Base-by-base conservation (phyloP, 2,329 filamentous ascomycete species). In the Ceratocystis destructans region DNA sequence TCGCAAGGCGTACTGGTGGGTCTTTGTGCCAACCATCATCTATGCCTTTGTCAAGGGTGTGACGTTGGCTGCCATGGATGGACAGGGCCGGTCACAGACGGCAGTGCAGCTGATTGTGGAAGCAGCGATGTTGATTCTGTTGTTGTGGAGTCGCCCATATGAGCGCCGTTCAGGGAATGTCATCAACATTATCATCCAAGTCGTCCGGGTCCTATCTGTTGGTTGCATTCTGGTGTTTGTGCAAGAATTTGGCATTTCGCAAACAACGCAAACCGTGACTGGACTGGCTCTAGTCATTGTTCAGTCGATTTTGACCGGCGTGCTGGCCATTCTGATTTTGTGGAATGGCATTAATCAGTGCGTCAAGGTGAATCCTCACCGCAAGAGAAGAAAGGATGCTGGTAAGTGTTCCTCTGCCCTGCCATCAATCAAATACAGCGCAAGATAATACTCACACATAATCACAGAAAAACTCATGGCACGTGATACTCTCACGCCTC, bases 1-100 rank as follows among this genome's bases (percentile, higher is more conserved):
- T 81, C 91, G 90, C 78, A 90, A 89, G 76, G 85, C 87, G 71
- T 96, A 93, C 79, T 99, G 94, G 94, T 97, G 93, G 93, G 77
- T 96, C 28, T 97, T 99, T 73, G 82, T 97, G 15, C 94, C 94
- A 0, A 80, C 83, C 69, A 96, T 97, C 72, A 69, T 91, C 69
- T 97, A 97, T 79, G 88, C 92, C 79, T 91, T 96, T 73, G 87
- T 85, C 73, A 94, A 94, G 78, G 92, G 93, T 65, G 87, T 86
- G 69, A 85, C 93, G 67, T 86, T 97, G 70, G 93, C 93, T 15
- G 89, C 85, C 37, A 90, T 84, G 55, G 88, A 96, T 72, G 91
- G 91, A 12, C 85, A 96, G 73, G 94, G 92, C 62, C 82, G 96
- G 75, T 77, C 83, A 5, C 94, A 99, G 77, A 87, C 88, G 8